phyloP scores from a whole-genome alignment of 176 grass and related monocot genomes.

The Musa beccarii region DNA sequence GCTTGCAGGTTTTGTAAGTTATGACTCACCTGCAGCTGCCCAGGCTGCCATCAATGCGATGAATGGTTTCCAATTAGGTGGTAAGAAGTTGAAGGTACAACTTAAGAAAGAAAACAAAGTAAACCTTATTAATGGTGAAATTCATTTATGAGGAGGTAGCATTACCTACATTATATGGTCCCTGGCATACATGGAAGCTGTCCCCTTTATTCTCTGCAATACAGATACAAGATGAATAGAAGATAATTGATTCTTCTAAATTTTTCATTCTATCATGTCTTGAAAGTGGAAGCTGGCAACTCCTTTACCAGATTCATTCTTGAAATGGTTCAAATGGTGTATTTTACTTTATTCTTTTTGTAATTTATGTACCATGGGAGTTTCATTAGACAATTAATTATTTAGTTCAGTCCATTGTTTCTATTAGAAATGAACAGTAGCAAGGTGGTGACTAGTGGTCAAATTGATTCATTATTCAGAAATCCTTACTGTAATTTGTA shows the following conservation, averaged over 20 bases:
- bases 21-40: constrained; percentile 58
- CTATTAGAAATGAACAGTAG: background rate
- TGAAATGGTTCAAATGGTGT: constrained; percentile 25
- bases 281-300: background rate
- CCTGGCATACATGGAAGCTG: background rate
- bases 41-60: constrained; percentile 68
- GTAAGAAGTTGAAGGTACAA: constrained; percentile 98
- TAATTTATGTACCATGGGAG: constrained; percentile 21
- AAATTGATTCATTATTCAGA: background rate
- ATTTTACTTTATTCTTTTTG: constrained; percentile 26
- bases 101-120: constrained; percentile 94
- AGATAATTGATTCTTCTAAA: constrained; percentile 9
- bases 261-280: constrained; percentile 11
- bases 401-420: constrained; percentile 11
- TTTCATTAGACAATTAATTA: constrained; percentile 3
- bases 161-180: constrained; percentile 2
- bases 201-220: background rate
- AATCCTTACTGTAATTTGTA: no score
- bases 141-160: constrained; percentile 12
- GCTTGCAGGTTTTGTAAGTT: constrained; percentile 75
- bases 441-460: background rate
- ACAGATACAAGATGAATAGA: constrained; percentile 4
- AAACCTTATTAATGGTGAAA: constrained; percentile 49
- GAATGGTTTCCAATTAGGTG: constrained; percentile 75
- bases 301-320: constrained; percentile 15